A percentile compares a stretch with the other conserved stretches of the same genome.
phyloP scores from a whole-genome alignment of 495 filamentous ascomycete genomes.

The Hyphodiscus hymeniophilus region DNA sequence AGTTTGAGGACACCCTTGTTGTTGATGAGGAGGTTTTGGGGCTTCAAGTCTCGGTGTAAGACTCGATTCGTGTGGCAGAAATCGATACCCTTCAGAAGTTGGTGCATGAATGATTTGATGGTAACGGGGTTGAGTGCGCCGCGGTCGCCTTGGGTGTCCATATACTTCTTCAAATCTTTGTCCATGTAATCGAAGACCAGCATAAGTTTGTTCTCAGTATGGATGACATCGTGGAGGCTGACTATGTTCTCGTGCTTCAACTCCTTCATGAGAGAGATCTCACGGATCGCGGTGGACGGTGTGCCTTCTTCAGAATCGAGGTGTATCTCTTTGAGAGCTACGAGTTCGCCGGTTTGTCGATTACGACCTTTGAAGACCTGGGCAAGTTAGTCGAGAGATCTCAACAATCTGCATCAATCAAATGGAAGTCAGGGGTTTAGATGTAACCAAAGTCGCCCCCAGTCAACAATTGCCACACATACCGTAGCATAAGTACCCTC shows the following conservation, averaged over 20 bases:
- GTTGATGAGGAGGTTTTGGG: constrained; percentile 93
- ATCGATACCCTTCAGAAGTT: constrained; percentile 85
- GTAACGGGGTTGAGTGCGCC: constrained; percentile 75
- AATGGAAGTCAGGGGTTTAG: too few relatives aligned
- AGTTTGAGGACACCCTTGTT: constrained; percentile 84
- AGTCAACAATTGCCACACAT: constrained; percentile 24
- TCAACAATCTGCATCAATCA: too few relatives aligned
- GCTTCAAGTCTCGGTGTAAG: constrained; percentile 91
- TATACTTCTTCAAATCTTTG: constrained; percentile 98
- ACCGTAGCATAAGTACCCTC: constrained; percentile 99
- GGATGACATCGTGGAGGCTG: constrained; percentile 95
- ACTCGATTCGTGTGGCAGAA: constrained; percentile 97
- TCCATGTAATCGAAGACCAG: constrained; percentile 99
- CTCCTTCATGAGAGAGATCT: constrained; percentile 99
- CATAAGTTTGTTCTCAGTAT: constrained; percentile 99
- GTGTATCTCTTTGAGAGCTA: constrained; percentile 98
- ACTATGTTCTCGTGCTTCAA: constrained; percentile 98
- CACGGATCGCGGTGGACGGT: constrained; percentile 94
- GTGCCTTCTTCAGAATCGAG: constrained; percentile 98
- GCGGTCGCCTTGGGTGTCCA: constrained; percentile 81
- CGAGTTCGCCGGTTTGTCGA: constrained; percentile 88
- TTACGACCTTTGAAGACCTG: constrained; percentile 98
- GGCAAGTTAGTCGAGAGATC: constrained; percentile 13
- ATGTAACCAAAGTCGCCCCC: not conserved
- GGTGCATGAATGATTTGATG: constrained; percentile 97